Evolutionary conservation across 148 eudicot genomes (phyloP).

Genomic region (Diospyros lotus): DNA sequence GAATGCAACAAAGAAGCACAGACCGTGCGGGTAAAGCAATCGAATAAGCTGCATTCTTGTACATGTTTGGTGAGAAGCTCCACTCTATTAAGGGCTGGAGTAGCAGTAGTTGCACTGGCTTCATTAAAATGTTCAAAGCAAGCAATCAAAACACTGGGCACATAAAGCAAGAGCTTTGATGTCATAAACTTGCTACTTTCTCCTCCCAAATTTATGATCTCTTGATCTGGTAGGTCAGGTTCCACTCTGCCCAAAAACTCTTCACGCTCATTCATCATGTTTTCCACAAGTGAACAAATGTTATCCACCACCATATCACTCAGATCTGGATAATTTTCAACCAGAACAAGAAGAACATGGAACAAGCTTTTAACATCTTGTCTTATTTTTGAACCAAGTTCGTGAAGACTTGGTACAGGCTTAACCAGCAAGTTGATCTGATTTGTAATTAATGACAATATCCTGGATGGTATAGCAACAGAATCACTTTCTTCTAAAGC

Average conservation of each 20-base stretch:
- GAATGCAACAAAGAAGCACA: conserved; percentile 49
- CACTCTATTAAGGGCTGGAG: conserved; percentile 26
- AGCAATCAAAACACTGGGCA: conserved; percentile 35
- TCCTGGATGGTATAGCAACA: conserved; percentile 26
- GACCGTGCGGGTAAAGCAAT: conserved; percentile 38
- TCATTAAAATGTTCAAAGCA: conserved; percentile 45
- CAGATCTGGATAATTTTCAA: conserved; percentile 36
- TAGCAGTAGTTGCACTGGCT: conserved; percentile 21
- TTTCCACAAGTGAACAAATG: conserved; percentile 26
- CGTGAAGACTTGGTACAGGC: conserved; percentile 20
- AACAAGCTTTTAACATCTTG: conserved; percentile 43
- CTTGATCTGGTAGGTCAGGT: conserved; percentile 27
- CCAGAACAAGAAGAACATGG: conserved; percentile 33
- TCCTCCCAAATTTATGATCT: conserved; percentile 18
- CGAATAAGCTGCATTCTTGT: conserved; percentile 39
- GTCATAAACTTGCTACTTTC: conserved; percentile 17
- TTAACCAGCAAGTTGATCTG: conserved; percentile 35
- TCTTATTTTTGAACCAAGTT: conserved; percentile 33
- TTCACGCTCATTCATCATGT: conserved; percentile 26
- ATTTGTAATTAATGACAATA: conserved; percentile 41
- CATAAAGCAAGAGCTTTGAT: conserved; percentile 33
- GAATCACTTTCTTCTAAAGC: conserved; percentile 30
- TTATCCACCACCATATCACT: conserved; percentile 45
- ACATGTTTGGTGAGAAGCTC: conserved; percentile 41
- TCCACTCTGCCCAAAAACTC: conserved; percentile 19